Base-by-base conservation (phyloP, 1,284 basidiomycete genomes). In the Malassezia psittaci region DNA sequence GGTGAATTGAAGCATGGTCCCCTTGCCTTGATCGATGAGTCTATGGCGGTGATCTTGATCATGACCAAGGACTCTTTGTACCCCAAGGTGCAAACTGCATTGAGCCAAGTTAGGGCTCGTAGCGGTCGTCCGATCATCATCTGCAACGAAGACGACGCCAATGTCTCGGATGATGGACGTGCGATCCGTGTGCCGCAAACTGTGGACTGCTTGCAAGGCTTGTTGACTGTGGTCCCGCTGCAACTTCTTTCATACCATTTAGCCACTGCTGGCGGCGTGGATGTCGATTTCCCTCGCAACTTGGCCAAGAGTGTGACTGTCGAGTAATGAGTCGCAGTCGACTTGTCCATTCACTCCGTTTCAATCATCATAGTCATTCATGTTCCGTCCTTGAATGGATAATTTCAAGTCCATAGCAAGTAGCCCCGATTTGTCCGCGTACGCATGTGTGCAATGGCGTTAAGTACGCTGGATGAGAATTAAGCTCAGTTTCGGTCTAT, bases 1-100 rank as follows among this genome's bases (percentile, higher is more conserved):
- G 93, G 93, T 67, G 94, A 99, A 79, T 81, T 98, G 67, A 98
- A 98, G 80, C 94, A 99, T 77, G 94, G 94, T 48, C 94, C 94
- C 51, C 83, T 98, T 52, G 93, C 94, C 51, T 79, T 98, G 62
- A 87, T 98, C 74, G 93, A 98, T 77, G 93, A 96, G 79, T 90
- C 91, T 79, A 91, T 94, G 84, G 90, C 72, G 29, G 72, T 74
- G 41, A 74, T 74, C 38, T 88, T 99, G 78, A 84, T 98, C 80
- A 96, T 96, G 91, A 98, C 94, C 43, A 87, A 89, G 71, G 94
- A 99, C 79, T 93, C 90, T 54, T 80, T 96, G 47, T 98, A 96
- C 79, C 90, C 93, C 72, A 98, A 99, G 81, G 91, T 96, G 49
- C 89, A 94, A 75, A 88, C 85, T 15, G 94, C 94, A 32, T 87